Percentiles rank a stretch among this genome's conserved stretches.
These are phyloP conservation scores for Nemania sp. DNA, from an alignment of 2,329 filamentous ascomycete species.

Conservation along the genomic window DNA sequence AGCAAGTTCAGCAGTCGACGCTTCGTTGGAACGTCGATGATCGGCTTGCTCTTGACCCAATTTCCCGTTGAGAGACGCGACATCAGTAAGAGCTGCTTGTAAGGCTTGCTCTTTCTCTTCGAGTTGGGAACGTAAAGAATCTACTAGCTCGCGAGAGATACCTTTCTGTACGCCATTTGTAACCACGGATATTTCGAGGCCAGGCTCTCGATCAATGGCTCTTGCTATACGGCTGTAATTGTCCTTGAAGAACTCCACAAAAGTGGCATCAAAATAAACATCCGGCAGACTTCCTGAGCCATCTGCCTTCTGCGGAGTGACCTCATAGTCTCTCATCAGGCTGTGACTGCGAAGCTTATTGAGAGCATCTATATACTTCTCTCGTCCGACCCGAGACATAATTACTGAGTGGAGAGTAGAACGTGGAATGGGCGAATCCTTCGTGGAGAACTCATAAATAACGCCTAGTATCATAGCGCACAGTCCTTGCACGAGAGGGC, in stretches of 20 bases:
- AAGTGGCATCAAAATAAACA: slow-evolving; percentile 86
- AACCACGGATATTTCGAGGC: slow-evolving; percentile 83
- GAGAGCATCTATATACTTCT: slow-evolving; percentile 87
- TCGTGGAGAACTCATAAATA: slow-evolving; percentile 96
- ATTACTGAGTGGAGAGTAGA: slow-evolving; percentile 84
- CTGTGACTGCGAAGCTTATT: slow-evolving; percentile 81
- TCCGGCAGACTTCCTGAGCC: slow-evolving; percentile 72
- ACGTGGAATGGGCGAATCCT: slow-evolving; percentile 91
- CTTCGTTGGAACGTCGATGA: slow-evolving; percentile 74
- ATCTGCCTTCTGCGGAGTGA: slow-evolving; percentile 77
- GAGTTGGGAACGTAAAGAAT: slow-evolving; percentile 81
- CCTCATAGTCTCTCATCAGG: slow-evolving; percentile 88
- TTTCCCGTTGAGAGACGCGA: slow-evolving; percentile 62
- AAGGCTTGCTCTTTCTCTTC: slow-evolving; percentile 74
- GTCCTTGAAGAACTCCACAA: slow-evolving; percentile 95
- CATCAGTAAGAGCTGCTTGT: slow-evolving; percentile 60
- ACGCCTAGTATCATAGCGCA: slow-evolving; percentile 87
- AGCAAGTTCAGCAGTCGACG: slow-evolving; percentile 63
- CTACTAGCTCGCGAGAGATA: slow-evolving; percentile 92
- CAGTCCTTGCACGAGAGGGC: slow-evolving; percentile 80
- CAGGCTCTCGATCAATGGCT: slow-evolving; percentile 91
- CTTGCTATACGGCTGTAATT: slow-evolving; percentile 88
- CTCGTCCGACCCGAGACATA: slow-evolving; percentile 80
- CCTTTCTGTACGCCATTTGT: slow-evolving; percentile 86
- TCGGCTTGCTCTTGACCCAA: slow-evolving; percentile 80